Evolutionary conservation across 345 rosid genomes (phyloP).

Genomic region (Laguncularia racemosa): DNA sequence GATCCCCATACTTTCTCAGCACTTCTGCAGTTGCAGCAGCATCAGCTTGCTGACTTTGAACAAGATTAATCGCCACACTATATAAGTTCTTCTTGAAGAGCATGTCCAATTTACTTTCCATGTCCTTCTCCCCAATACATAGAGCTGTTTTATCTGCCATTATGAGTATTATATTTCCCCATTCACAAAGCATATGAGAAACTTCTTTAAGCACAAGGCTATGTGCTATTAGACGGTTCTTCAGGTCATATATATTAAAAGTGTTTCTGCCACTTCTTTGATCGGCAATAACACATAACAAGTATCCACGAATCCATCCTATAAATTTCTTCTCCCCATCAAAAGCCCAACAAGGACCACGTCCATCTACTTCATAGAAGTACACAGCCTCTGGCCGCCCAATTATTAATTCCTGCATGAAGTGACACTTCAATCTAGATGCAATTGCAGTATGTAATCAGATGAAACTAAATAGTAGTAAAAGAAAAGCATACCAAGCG

Average conservation of each 20-base stretch:
- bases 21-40: constrained; percentile 99
- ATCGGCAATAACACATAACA: constrained; percentile 79
- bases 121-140: constrained; percentile 92
- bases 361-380: constrained; percentile 95
- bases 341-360: constrained; percentile 99
- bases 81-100: constrained; percentile 93
- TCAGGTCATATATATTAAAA: constrained; percentile 86
- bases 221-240: constrained; percentile 85
- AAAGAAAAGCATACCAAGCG: constrained; percentile 47
- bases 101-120: constrained; percentile 99
- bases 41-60: constrained; percentile 97
- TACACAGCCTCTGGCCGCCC: constrained; percentile 97
- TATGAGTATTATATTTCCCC: constrained; percentile 90
- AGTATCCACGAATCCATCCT: constrained; percentile 97
- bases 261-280: constrained; percentile 65
- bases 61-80: constrained; percentile 93
- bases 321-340: constrained; percentile 91
- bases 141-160: constrained; percentile 59
- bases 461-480: constrained; percentile 1
- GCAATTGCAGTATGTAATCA: not conserved
- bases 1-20: constrained; percentile 94
- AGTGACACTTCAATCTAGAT: constrained; percentile 7
- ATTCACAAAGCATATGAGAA: constrained; percentile 91
- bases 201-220: constrained; percentile 75
- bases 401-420: constrained; percentile 71